Percentiles rank a stretch among this genome's conserved stretches.
These are phyloP conservation scores for Ogataea angusta DNA, from an alignment of 805 yeast species.

Conservation along the genomic window DNA sequence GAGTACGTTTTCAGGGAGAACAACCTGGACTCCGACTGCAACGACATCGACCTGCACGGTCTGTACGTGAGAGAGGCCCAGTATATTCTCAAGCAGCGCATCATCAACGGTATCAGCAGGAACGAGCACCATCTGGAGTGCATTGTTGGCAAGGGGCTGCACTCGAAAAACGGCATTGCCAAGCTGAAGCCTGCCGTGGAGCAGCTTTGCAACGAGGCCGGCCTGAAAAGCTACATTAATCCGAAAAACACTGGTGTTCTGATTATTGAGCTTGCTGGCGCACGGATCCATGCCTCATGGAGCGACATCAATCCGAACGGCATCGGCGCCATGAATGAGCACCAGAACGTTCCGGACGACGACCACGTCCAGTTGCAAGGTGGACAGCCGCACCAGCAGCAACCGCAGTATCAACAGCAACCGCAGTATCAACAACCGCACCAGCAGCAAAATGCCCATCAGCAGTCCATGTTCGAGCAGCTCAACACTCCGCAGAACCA, in stretches of 20 bases:
- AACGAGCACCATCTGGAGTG: slow-evolving; percentile 66
- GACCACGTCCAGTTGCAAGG: slow-evolving; percentile 8
- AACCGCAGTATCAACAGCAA: slow-evolving; percentile 29
- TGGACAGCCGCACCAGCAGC: slow-evolving; percentile 22
- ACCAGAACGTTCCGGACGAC: slow-evolving; percentile 24
- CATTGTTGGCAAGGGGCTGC: slow-evolving; percentile 92
- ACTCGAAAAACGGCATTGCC: slow-evolving; percentile 77
- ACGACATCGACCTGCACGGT: slow-evolving; percentile 94
- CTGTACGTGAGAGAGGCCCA: slow-evolving; percentile 85
- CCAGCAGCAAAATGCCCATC: slow-evolving; percentile 25
- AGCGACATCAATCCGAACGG: slow-evolving; percentile 29
- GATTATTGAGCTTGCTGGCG: slow-evolving; percentile 57
- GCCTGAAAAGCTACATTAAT: slow-evolving; percentile 60
- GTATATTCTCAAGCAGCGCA: slow-evolving; percentile 67
- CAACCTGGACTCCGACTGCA: slow-evolving; percentile 77
- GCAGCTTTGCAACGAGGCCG: slow-evolving; percentile 63
- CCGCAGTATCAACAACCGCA: slow-evolving; percentile 31
- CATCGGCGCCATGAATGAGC: slow-evolving; percentile 32
- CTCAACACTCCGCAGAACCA: slow-evolving; percentile 16
- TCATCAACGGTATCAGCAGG: slow-evolving; percentile 58
- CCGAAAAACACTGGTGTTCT: slow-evolving; percentile 77
- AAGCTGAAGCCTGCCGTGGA: slow-evolving; percentile 89
- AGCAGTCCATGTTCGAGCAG: slow-evolving; percentile 18
- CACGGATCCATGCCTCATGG: slow-evolving; percentile 42
- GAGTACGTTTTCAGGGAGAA: slow-evolving; percentile 84